phyloP scores from a whole-genome alignment of 768 basidiomycete species.

The Gloeophyllum trabeum region DNA sequence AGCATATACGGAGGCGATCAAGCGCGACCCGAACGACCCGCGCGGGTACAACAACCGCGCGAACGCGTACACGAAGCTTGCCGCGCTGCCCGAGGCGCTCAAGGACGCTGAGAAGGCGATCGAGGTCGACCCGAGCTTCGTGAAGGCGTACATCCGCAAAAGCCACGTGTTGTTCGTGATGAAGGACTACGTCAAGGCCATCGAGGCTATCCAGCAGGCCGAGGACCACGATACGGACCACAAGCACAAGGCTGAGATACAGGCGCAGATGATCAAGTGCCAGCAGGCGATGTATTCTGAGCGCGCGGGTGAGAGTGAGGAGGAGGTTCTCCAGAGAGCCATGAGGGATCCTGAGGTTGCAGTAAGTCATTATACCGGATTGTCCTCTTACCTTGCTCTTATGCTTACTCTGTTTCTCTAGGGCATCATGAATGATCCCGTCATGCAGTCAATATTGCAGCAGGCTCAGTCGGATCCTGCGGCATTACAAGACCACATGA shows the following conservation, averaged over 20 bases:
- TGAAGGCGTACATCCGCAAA: conserved; percentile 96
- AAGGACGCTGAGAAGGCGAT: conserved; percentile 95
- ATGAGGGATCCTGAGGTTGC: conserved; percentile 97
- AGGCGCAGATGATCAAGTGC: conserved; percentile 68
- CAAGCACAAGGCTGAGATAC: conserved; percentile 79
- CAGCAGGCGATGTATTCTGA: conserved; percentile 71
- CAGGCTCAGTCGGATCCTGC: conserved; percentile 87
- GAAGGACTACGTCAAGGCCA: conserved; percentile 84
- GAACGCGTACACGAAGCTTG: conserved; percentile 93
- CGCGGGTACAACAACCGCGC: conserved; percentile 97
- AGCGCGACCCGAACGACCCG: conserved; percentile 84
- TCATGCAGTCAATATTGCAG: conserved; percentile 92
- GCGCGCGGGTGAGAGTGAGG: conserved; percentile 78
- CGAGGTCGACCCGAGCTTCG: conserved; percentile 80
- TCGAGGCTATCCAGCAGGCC: conserved; percentile 75
- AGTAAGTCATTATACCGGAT: conserved; percentile 45
- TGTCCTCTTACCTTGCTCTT: too few relatives aligned
- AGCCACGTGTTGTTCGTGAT: conserved; percentile 75
- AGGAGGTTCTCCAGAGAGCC: conserved; percentile 85
- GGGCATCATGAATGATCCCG: conserved; percentile 80
- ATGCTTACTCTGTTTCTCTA: conserved; percentile 16
- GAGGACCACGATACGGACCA: conserved; percentile 66
- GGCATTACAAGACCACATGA: conserved; percentile 92
- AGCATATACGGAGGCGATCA: conserved; percentile 91
- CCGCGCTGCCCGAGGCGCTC: conserved; percentile 87